These are phyloP conservation scores for Eucalyptus urophylla DNA, from an alignment of 345 rosid species.

Conservation along the genomic window DNA sequence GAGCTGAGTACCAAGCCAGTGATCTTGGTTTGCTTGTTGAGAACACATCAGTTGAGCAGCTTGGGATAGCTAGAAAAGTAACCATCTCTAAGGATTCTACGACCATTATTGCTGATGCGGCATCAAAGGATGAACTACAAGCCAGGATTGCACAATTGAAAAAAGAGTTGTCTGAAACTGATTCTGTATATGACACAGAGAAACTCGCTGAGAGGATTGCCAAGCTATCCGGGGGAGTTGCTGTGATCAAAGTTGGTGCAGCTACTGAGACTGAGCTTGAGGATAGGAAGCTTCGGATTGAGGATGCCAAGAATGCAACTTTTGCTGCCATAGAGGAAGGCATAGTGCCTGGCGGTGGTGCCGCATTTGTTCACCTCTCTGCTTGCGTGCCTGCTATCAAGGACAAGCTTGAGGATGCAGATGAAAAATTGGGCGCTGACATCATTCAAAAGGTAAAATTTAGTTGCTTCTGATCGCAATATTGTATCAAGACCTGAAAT, in stretches of 20 bases:
- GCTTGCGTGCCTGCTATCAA: slow-evolving; percentile 54
- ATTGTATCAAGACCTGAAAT: not conserved
- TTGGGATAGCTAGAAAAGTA: slow-evolving; percentile 82
- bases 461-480: not conserved
- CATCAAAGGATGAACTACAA: slow-evolving; percentile 87
- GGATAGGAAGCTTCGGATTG: slow-evolving; percentile 86
- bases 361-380: slow-evolving; percentile 85
- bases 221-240: slow-evolving; percentile 93
- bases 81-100: slow-evolving; percentile 75
- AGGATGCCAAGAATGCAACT: slow-evolving; percentile 96
- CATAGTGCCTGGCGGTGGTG: slow-evolving; percentile 96
- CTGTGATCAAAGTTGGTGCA: slow-evolving; percentile 95
- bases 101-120: slow-evolving; percentile 85
- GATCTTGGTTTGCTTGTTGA: slow-evolving; percentile 79
- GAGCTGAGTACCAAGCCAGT: slow-evolving; percentile 85
- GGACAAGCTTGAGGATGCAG: slow-evolving; percentile 68
- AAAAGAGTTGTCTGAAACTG: slow-evolving; percentile 82
- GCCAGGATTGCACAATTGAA: slow-evolving; percentile 74
- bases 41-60: slow-evolving; percentile 67
- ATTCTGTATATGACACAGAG: slow-evolving; percentile 78
- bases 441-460: slow-evolving; percentile 80
- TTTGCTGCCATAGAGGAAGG: slow-evolving; percentile 99
- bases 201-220: slow-evolving; percentile 96
- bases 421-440: slow-evolving; percentile 88
- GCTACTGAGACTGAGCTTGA: slow-evolving; percentile 98